phyloP scores from a whole-genome alignment of 805 yeast genomes.

The Candida silvicultrix region DNA sequence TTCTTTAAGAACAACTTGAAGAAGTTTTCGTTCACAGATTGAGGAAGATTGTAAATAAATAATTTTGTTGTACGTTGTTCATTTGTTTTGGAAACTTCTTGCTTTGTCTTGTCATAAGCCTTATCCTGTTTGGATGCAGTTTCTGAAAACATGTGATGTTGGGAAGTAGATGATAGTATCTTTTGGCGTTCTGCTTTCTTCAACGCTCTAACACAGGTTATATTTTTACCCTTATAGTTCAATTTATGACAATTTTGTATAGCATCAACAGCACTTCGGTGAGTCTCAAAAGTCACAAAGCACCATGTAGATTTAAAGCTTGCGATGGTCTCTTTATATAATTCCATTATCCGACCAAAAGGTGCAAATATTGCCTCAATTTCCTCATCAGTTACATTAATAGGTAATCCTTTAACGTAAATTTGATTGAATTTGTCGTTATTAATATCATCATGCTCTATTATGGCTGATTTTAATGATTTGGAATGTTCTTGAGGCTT shows the following conservation, averaged over 20 bases:
- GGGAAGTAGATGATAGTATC: background rate
- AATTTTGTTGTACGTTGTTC: slow-evolving; percentile 6
- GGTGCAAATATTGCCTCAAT: slow-evolving; percentile 37
- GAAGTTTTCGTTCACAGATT: slow-evolving; percentile 20
- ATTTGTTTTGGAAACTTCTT: too few relatives aligned
- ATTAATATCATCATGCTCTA: background rate
- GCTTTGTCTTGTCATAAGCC: too few relatives aligned
- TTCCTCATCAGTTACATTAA: slow-evolving; percentile 30
- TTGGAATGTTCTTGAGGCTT: too few relatives aligned
- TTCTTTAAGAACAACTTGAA: slow-evolving; percentile 20
- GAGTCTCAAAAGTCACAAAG: slow-evolving; percentile 39
- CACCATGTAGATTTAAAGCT: slow-evolving; percentile 33
- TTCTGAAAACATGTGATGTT: too few relatives aligned
- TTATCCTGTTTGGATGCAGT: too few relatives aligned
- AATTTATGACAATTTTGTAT: slow-evolving; percentile 26
- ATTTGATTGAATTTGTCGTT: slow-evolving; percentile 22
- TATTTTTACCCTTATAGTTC: slow-evolving; percentile 20
- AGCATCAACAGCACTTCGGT: slow-evolving; percentile 40
- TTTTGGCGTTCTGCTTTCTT: slow-evolving; percentile 15
- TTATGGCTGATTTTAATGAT: background rate
- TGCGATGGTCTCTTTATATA: slow-evolving; percentile 43
- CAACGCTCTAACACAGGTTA: slow-evolving; percentile 25
- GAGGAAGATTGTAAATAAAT: slow-evolving; percentile 20
- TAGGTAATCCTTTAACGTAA: slow-evolving; percentile 44
- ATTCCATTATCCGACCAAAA: slow-evolving; percentile 44